Evolutionary conservation across 352 stramenopile species (phyloP).

Genomic region (Lagenidium giganteum): DNA sequence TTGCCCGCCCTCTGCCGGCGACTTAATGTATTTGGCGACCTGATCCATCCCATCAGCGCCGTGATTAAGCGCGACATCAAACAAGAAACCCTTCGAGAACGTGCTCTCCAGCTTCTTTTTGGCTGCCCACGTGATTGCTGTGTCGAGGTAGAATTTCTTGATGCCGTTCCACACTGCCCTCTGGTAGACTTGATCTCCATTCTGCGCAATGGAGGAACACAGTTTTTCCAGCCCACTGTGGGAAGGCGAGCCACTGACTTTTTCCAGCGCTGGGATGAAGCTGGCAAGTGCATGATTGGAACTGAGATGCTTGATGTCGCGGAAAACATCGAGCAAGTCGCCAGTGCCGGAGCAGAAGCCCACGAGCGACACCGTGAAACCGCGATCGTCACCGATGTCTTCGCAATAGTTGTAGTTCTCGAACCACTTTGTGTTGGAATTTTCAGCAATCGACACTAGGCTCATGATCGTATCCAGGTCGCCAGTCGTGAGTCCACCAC

Average conservation of each 20-base stretch:
- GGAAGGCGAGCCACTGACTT: background rate
- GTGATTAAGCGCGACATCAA: conserved; percentile 4
- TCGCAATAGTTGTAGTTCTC: conserved; percentile 11
- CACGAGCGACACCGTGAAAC: conserved; percentile 11
- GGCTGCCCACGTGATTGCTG: background rate
- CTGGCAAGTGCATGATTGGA: conserved; percentile 1
- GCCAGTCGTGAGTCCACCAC: background rate
- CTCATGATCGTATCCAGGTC: conserved; percentile 11
- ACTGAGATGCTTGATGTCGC: background rate
- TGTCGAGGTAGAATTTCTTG: background rate
- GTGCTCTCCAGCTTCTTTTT: background rate
- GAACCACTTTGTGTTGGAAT: conserved; percentile 4
- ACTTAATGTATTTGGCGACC: conserved; percentile 1
- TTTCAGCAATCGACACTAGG: conserved; percentile 10
- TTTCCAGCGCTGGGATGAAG: conserved; percentile 3
- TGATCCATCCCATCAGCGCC: background rate
- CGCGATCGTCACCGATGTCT: conserved; percentile 3
- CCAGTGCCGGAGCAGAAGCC: conserved; percentile 8
- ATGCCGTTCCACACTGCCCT: conserved; percentile 4
- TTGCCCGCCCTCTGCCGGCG: too few relatives aligned
- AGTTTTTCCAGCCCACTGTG: background rate
- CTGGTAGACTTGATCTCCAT: background rate
- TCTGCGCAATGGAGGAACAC: background rate
- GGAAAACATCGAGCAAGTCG: conserved; percentile 6
- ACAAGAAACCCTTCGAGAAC: conserved; percentile 5